Evolutionary conservation across 148 eudicot species (phyloP), one percentile per base, ranked within the genome.

Genomic region (Nyssa sinensis): DNA sequence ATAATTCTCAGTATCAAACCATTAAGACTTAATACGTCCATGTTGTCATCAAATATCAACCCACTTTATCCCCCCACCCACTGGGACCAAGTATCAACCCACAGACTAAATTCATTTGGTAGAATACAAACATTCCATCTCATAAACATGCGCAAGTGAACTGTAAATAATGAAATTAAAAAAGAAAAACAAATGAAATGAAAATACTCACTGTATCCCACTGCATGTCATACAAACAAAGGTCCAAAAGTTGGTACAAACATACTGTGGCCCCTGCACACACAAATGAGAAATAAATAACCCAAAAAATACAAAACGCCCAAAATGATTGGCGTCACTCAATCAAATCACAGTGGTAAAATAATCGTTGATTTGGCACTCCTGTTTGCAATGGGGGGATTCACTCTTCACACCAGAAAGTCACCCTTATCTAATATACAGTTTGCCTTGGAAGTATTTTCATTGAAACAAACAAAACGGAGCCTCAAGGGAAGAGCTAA

Each of bases 231-330:
- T 83, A 75, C 98, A 93, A 71, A 91, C 85, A 65, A 93, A 93
- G 5, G 98, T 91, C 98, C 98, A 91, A 76, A 93, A 93, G 75
- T 83, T 93, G 71, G 88, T 91, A 82, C 98, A 93, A 31, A 93
- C 96, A 82, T 93, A 93, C 62, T 91, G 96, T 79, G 98, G 98
- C 60, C 96, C 98, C 98, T 93, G 94, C 79, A 89, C 69, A 34
- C 69, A 76, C 5, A 77, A 7, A 62, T 3, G 11, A 14, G 55
- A 49, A 49, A 13, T 7, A 9, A 49, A 13, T 49, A 13, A 4
- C 25, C 17, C 25, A 53, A 53, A 53, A n/a, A 53, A n/a, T 1
- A 53, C 14, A 53, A 21, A 53, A 53, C 13, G 58, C 0, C 1
- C 23, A 55, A 17, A 49, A 49, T n/a, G n/a, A n/a, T n/a, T n/a